Conservation (phyloP, 495 filamentous ascomycete species). For the Daldinia childiae region DNA sequence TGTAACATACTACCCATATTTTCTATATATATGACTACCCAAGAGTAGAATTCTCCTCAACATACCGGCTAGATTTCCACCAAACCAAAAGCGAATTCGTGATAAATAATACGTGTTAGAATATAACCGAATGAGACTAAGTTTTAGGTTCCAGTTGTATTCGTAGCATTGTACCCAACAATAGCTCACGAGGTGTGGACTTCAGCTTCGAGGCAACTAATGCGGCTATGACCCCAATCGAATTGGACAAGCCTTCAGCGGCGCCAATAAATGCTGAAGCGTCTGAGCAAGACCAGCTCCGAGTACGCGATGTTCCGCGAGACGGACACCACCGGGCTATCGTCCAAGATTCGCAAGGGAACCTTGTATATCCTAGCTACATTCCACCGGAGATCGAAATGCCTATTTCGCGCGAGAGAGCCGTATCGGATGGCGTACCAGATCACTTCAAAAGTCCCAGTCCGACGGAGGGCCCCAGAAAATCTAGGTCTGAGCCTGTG, state of each 20-base stretch:
- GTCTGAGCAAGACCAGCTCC: conserved; percentile 7
- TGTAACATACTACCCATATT: not conserved
- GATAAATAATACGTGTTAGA: not conserved
- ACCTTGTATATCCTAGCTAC: conserved; percentile 50
- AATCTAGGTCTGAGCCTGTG: conserved; percentile 28
- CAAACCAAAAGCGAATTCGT: not conserved
- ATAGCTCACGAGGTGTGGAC: not conserved
- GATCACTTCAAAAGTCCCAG: conserved; percentile 5
- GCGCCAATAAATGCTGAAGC: conserved; percentile 19
- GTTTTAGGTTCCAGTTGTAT: conserved; percentile 3
- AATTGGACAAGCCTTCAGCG: conserved; percentile 37
- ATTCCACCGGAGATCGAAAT: conserved; percentile 50
- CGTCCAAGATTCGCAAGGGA: conserved; percentile 46
- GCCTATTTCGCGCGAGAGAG: conserved; percentile 34
- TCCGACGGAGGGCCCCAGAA: conserved; percentile 20
- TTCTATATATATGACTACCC: not conserved
- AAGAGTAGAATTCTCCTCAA: no score
- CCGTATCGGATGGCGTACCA: conserved; percentile 18
- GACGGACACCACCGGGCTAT: conserved; percentile 42
- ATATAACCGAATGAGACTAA: not conserved
- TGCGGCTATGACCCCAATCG: conserved; percentile 30
- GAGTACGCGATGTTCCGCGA: conserved; percentile 16
- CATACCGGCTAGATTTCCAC: no score
- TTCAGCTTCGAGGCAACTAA: not conserved
- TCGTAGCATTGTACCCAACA: not conserved